These are phyloP conservation scores for Solanum hybrid DNA, from an alignment of 305 asterid species.

Conservation along the genomic window DNA sequence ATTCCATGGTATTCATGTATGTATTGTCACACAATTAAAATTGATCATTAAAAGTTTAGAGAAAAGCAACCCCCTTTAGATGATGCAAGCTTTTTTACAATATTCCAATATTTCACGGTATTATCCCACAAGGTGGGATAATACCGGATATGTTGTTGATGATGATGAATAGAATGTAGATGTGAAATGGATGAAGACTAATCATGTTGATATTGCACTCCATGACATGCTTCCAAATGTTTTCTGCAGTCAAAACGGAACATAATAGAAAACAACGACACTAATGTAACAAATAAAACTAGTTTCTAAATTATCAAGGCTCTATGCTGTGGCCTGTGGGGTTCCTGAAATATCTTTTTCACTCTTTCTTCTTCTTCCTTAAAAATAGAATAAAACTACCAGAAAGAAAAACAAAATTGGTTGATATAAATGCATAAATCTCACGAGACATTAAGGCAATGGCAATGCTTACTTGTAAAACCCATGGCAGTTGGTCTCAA, in stretches of 20 bases:
- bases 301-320: not conserved
- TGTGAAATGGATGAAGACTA: not conserved
- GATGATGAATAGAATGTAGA: not conserved
- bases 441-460: not conserved
- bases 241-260: not conserved
- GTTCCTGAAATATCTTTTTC: not conserved
- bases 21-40: not conserved
- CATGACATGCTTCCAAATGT: not conserved
- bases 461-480: constrained; percentile 52
- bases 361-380: not conserved
- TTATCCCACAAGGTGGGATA: not conserved
- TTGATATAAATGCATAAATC: not conserved
- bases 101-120: not conserved
- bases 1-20: not conserved
- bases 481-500: constrained; percentile 75
- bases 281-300: not conserved
- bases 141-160: not conserved
- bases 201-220: not conserved
- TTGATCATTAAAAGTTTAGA: not conserved
- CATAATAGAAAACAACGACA: not conserved
- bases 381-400: not conserved
- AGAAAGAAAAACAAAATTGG: not conserved
- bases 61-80: not conserved
- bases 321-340: not conserved
- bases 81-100: not conserved